These are phyloP conservation scores for Aspergillus sp. DNA, from an alignment of 2,329 filamentous ascomycete genomes.

Conservation along the genomic window DNA sequence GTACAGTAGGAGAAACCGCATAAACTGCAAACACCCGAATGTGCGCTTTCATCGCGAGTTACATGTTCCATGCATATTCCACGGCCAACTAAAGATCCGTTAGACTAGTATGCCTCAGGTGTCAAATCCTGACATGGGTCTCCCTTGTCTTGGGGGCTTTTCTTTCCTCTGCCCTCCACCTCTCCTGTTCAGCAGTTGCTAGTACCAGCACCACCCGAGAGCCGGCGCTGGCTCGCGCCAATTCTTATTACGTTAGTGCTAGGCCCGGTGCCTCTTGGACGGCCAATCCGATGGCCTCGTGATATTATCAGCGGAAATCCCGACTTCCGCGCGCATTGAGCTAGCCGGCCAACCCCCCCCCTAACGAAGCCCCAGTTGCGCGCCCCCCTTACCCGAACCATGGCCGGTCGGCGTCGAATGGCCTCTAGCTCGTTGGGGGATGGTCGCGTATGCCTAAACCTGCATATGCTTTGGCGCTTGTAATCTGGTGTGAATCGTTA, in stretches of 20 bases:
- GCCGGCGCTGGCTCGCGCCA: conserved; percentile 11
- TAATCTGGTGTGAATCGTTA: not conserved
- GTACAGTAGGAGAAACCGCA: not conserved
- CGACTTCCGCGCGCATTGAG: conserved; percentile 19
- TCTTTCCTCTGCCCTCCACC: no score
- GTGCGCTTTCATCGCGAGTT: conserved; percentile 8
- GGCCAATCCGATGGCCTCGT: conserved; percentile 11
- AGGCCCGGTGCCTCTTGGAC: not conserved
- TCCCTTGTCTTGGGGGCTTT: no score
- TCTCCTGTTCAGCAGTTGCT: no score
- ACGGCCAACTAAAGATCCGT: conserved; percentile 28
- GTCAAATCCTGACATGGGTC: not conserved
- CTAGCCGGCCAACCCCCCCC: conserved; percentile 1
- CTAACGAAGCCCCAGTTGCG: conserved; percentile 1
- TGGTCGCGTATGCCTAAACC: conserved; percentile 17
- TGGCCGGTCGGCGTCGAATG: conserved; percentile 6
- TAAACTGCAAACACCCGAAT: conserved; percentile 3
- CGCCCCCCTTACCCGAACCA: conserved; percentile 15
- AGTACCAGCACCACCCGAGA: not conserved
- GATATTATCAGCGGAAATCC: conserved; percentile 21
- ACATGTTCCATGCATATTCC: conserved; percentile 42
- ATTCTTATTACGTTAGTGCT: conserved; percentile 17
- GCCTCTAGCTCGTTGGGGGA: conserved; percentile 15
- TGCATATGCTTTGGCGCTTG: conserved; percentile 14
- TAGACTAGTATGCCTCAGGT: conserved; percentile 2